These are phyloP conservation scores for Colletotrichum sp. DNA, from an alignment of 2,329 filamentous ascomycete species.

Conservation along the genomic window DNA sequence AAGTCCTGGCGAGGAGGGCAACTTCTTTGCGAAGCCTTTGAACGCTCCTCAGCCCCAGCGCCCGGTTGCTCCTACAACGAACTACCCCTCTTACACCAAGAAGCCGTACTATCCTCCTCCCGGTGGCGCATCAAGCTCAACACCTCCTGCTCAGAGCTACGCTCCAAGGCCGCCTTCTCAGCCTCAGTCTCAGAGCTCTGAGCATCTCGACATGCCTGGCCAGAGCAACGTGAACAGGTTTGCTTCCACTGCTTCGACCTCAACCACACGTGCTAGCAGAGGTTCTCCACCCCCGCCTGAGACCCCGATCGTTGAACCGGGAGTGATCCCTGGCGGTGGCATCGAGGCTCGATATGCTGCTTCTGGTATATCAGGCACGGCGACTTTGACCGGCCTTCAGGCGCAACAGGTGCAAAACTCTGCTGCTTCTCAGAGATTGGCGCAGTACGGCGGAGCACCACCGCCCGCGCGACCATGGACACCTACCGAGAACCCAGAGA, in stretches of 20 bases:
- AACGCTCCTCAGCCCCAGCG: slow-evolving; percentile 47
- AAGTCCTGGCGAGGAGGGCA: slow-evolving; percentile 78
- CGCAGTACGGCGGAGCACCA: slow-evolving; percentile 71
- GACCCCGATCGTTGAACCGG: slow-evolving; percentile 81
- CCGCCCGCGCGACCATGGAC: slow-evolving; percentile 80
- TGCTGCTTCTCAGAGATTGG: slow-evolving; percentile 80
- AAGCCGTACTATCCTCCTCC: slow-evolving; percentile 68
- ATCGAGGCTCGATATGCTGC: slow-evolving; percentile 93
- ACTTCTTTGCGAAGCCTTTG: slow-evolving; percentile 76
- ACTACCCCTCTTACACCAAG: slow-evolving; percentile 57
- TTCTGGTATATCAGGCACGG: slow-evolving; percentile 85
- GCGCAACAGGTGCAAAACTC: slow-evolving; percentile 70
- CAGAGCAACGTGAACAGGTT: slow-evolving; percentile 65
- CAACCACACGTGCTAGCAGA: slow-evolving; percentile 88
- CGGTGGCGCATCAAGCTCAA: slow-evolving; percentile 29
- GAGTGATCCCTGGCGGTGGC: slow-evolving; percentile 73
- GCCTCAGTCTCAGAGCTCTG: slow-evolving; percentile 33
- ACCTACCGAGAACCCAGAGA: slow-evolving; percentile 87
- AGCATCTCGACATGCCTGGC: slow-evolving; percentile 41
- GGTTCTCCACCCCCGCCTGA: slow-evolving; percentile 95
- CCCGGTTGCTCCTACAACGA: slow-evolving; percentile 44
- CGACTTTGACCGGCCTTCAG: slow-evolving; percentile 77
- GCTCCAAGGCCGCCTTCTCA: slow-evolving; percentile 32
- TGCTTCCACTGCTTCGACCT: slow-evolving; percentile 87
- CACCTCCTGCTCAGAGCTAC: slow-evolving; percentile 25